These are phyloP conservation scores for Candida gorgasii DNA, from an alignment of 805 yeast genomes.

Conservation along the genomic window DNA sequence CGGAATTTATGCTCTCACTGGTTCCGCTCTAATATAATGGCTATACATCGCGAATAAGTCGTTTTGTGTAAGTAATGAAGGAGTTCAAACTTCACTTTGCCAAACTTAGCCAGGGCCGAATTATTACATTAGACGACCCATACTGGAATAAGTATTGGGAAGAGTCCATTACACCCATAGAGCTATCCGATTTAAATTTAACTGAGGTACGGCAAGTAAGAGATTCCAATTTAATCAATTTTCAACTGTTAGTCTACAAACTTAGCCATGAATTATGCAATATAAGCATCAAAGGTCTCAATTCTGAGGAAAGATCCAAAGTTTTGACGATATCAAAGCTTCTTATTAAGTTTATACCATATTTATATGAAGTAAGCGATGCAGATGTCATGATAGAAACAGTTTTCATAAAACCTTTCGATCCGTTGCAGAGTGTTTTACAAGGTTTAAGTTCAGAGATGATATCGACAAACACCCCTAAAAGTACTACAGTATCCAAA, in stretches of 20 bases:
- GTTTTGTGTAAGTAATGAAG: background rate
- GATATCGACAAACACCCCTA: background rate
- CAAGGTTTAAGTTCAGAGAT: background rate
- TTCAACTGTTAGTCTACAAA: constrained; percentile 50
- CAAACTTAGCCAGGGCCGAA: constrained; percentile 50
- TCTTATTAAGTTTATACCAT: constrained; percentile 66
- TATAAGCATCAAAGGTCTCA: background rate
- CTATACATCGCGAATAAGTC: too few relatives aligned
- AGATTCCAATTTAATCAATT: constrained; percentile 49
- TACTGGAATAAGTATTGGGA: constrained; percentile 36
- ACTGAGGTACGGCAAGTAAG: constrained; percentile 2
- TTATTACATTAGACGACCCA: constrained; percentile 25
- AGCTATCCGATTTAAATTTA: background rate
- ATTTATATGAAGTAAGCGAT: constrained; percentile 53
- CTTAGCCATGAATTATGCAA: constrained; percentile 17
- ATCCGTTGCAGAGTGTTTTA: constrained; percentile 1
- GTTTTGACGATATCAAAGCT: constrained; percentile 43
- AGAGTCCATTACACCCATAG: background rate
- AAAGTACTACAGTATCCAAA: too few relatives aligned
- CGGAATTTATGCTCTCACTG: too few relatives aligned
- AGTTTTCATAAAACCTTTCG: background rate
- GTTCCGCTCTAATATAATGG: too few relatives aligned
- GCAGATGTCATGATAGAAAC: constrained; percentile 29
- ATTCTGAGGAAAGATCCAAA: background rate
- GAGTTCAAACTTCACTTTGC: constrained; percentile 59